phyloP scores from a whole-genome alignment of 2,329 filamentous ascomycete genomes.

The Colletotrichum magnum region DNA sequence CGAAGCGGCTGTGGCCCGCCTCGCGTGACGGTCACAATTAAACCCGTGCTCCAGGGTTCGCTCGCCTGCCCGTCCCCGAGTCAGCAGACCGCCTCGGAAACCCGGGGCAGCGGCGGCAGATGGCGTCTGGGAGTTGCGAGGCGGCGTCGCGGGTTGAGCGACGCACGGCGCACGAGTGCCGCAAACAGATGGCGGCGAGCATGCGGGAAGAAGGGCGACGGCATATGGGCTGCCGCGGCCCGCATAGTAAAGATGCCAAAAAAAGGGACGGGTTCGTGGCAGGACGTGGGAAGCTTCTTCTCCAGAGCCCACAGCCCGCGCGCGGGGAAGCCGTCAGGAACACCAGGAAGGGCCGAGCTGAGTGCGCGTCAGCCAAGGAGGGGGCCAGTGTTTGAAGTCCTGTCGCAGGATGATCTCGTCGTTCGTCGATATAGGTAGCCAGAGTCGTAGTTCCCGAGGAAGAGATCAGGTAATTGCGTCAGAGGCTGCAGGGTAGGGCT shows the following conservation, averaged over 20 bases:
- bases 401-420: slow-evolving; percentile 38
- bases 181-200: slow-evolving; percentile 24
- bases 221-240: slow-evolving; percentile 17
- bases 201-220: slow-evolving; percentile 3
- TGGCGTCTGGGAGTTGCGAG: slow-evolving; percentile 5
- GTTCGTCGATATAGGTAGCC: slow-evolving; percentile 15
- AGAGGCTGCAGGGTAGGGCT: slow-evolving; percentile 16
- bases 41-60: not conserved
- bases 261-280: slow-evolving; percentile 8
- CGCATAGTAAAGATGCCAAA: not conserved
- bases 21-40: slow-evolving; percentile 10
- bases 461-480: slow-evolving; percentile 17
- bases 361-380: slow-evolving; percentile 34
- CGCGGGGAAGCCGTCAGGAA: slow-evolving; percentile 22
- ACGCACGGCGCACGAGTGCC: slow-evolving; percentile 26
- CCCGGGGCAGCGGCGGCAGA: not conserved
- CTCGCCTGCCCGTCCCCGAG: not conserved
- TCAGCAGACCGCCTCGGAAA: slow-evolving; percentile 7
- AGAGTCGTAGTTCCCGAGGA: slow-evolving; percentile 9
- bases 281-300: slow-evolving; percentile 13
- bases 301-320: not conserved
- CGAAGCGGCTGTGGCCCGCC: not conserved
- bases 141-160: slow-evolving; percentile 19
- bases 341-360: slow-evolving; percentile 5
- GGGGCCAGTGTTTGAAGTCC: slow-evolving; percentile 33